Evolutionary conservation across 164 flowering plant genomes (phyloP), one percentile per base, ranked within the genome.

Genomic region (Akebia trifoliata): DNA sequence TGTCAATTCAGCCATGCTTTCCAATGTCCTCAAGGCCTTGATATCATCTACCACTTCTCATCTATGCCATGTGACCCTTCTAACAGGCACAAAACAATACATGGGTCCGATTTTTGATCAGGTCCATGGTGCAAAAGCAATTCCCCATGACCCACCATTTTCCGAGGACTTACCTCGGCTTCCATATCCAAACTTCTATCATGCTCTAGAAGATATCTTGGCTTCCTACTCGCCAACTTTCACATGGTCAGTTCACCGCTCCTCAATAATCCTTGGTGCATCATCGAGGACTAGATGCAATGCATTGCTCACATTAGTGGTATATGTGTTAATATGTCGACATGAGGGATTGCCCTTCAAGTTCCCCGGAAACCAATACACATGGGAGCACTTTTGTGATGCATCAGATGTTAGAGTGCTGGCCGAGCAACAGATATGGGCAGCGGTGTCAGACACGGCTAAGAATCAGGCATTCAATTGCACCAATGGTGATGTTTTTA

Each of bases 81-180:
- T 62, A 38, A 79, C 80, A 0, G 80, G 80, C 11, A 76, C 78
- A 47, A 64, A 69, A 11, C 75, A 78, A 30, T 78, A 74, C 53
- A 62, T 78, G 74, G 79, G 72, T n/a, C 75, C 79, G 0, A 60
- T 70, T 9, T 43, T 17, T 10, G 71, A 69, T 34, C 56, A 59
- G 9, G 12, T 32, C 14, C 18, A 2, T 5, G 15, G 31, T 6
- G 12, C 17, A 12, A 35, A 26, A 20, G 29, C 60, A n/a, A 35
- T 50, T 6, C 62, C 57, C 7, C 59, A 38, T 6, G 71, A 62
- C 0, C 58, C 63, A 4, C 78, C 78, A 0, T 75, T 71, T 48
- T 29, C 6, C 0, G 73, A 75, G 44, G 67, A 53, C 20, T 29
- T 24, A 0, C 52, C 56, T 8, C 56, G 78, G 6, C 60, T 56